phyloP scores from a whole-genome alignment of 2,329 filamentous ascomycete genomes.

The Ceratocystis diversiconidia region DNA sequence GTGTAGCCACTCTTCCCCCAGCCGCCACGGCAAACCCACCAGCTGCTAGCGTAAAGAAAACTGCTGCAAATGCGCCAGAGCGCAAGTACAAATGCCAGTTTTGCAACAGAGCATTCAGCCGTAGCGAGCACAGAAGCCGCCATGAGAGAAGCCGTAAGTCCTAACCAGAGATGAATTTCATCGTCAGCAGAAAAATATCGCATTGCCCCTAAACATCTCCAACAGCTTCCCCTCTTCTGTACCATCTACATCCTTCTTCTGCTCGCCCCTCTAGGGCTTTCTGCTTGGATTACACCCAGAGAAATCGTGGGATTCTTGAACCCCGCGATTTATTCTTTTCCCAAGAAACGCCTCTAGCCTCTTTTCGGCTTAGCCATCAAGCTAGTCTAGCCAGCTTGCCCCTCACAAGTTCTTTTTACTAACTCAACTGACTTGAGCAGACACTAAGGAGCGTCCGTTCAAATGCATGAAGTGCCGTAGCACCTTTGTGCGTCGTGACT shows the following conservation, averaged over 20 bases:
- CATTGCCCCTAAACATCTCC: too few species aligned
- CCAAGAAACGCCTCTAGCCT: constrained; percentile 5
- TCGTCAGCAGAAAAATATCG: too few species aligned
- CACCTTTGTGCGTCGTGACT: constrained; percentile 93
- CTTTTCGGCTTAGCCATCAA: constrained; percentile 2
- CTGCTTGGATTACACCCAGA: not conserved
- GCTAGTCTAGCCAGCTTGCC: not conserved
- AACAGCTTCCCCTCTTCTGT: too few species aligned
- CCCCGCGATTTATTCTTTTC: not conserved
- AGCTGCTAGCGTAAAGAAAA: constrained; percentile 28
- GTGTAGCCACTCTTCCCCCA: constrained; percentile 53
- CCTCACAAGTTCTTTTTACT: constrained; percentile 11
- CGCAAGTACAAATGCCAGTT: constrained; percentile 99
- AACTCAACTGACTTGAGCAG: constrained; percentile 31
- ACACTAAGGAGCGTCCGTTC: constrained; percentile 97
- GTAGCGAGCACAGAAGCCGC: constrained; percentile 90
- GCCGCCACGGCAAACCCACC: constrained; percentile 62
- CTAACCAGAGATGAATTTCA: constrained; percentile 13
- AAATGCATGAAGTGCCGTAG: constrained; percentile 97
- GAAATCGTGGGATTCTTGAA: not conserved
- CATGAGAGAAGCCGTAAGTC: constrained; percentile 96
- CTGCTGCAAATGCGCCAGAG: constrained; percentile 45
- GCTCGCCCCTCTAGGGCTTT: constrained; percentile 7
- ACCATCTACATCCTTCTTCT: not conserved
- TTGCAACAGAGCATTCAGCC: constrained; percentile 91